Evolutionary conservation across 2,329 filamentous ascomycete species (phyloP), one percentile per base, ranked within the genome.

Genomic region (Fusarium papillatum): DNA sequence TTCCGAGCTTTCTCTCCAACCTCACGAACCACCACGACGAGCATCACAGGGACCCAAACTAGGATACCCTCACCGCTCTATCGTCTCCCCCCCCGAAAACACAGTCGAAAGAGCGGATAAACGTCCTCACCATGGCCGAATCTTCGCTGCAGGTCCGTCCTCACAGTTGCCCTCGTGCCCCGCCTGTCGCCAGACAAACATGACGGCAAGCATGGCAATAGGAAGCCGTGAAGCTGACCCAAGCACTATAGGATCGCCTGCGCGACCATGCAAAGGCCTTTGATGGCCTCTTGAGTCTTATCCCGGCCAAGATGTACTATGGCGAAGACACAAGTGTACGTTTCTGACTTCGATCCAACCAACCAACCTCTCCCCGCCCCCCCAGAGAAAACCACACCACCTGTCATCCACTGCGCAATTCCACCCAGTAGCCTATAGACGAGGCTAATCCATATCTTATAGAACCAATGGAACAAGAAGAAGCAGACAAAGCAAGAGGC

Each of bases 401-500:
- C 38, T 53, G 34, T 26, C 55, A 36, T 60, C 43, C n/a, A 29
- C 41, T 22, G 53, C 55, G 41, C 34, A 57, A 61, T 36, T 48
- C 63, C 34, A 39, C 34, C 17, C 19, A 24, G 57, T 14, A 59
- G 43, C 26, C 55, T 36, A 10, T 19, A 19, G 31, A 59, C n/a
- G 41, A 68, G 62, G 61, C 78, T 81, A 74, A 80, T 59, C 41
- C 11, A 48, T 39, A 39, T 57, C 66, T 63, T 77, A 73, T 81
- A 98, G 95, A 94, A 97, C 80, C 95, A 98, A 93, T 98, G 95
- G 95, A 83, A 92, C 83, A 93, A 93, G 82, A 98, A 97, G 86
- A 98, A 98, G 88, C 96, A 98, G 86, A 96, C 95, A 63, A 98
- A 98, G 83, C 94, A 95, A 84, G 91, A 98, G 84, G 95, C 95